Evolutionary conservation across 2,329 filamentous ascomycete species (phyloP), one percentile per base, ranked within the genome.

Genomic region (Penicillium sp.): DNA sequence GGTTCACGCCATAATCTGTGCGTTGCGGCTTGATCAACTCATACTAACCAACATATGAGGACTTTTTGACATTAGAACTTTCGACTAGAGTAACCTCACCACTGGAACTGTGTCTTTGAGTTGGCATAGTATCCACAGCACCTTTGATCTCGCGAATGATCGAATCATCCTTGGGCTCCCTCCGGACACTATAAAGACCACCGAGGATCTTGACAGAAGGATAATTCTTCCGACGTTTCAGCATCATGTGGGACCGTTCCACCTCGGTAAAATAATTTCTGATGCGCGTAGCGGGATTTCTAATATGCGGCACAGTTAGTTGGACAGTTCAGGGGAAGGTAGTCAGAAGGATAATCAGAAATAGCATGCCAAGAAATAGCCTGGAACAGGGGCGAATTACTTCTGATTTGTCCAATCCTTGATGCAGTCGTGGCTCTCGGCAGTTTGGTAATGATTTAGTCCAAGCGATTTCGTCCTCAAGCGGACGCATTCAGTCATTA

Each of bases 101-200:
- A 16, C 13, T 48, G 0, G 39, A n/a, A 1, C 5, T 2, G 2
- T 42, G n/a, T 3, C 18, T 25, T 4, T 16, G 2, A 1, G 41
- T 3, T 1, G 27, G 20, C 7, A 44, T 6, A 1, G 8, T 5
- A 2, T 35, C 20, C 5, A 53, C 18, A 1, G 48, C 51, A 36
- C 46, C 18, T 13, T 51, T 27, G n/a, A 54, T 45, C n/a, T 54
- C 54, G 6, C 28, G 33, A 43, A 56, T 13, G n/a, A 54, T 41
- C 1, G 51, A 18, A 1, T 43, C 46, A 5, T 22, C 22, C 14
- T 46, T 48, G 4, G 36, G 24, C 13, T 28, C 33, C 3, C 44
- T 41, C 2, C 24, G 5, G 6, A 8, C 40, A 8, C 33, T 10
- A 22, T 41, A 54, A 9, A 36, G 35, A 5, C 54, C 54, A 35